Conservation (phyloP, 2,329 filamentous ascomycete species). For the Mycosphaerella sp. region DNA sequence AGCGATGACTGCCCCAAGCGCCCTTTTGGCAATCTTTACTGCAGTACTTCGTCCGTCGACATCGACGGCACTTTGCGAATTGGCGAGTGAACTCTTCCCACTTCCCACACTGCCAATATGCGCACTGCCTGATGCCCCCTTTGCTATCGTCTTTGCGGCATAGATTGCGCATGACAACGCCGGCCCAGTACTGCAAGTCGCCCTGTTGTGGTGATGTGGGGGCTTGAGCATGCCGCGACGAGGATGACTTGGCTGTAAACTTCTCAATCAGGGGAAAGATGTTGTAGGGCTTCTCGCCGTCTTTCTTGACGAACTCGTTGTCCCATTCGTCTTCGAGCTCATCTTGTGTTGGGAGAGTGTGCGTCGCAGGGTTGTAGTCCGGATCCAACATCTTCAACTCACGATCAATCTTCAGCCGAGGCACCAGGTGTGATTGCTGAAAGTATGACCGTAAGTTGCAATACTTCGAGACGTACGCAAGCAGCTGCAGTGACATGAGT, state of each 20-base stretch:
- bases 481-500: constrained; percentile 90
- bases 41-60: constrained; percentile 85
- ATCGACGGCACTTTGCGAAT: constrained; percentile 95
- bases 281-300: constrained; percentile 49
- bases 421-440: constrained; percentile 88
- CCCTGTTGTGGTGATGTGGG: constrained; percentile 32
- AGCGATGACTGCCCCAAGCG: constrained; percentile 95
- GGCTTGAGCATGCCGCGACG: constrained; percentile 70
- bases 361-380: constrained; percentile 45
- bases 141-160: constrained; percentile 95
- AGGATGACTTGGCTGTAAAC: constrained; percentile 70
- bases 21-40: constrained; percentile 99
- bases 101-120: constrained; percentile 95
- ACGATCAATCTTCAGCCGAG: constrained; percentile 79
- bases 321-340: constrained; percentile 73
- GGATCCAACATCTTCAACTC: constrained; percentile 76
- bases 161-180: constrained; percentile 96
- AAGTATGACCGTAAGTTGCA: constrained; percentile 95
- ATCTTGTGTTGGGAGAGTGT: constrained; percentile 39
- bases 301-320: constrained; percentile 62
- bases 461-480: constrained; percentile 98
- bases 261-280: constrained; percentile 98
- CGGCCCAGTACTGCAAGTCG: constrained; percentile 98
- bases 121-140: constrained; percentile 92
- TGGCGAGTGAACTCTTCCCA: constrained; percentile 97